These are phyloP conservation scores for Naganishia sp. DNA, from an alignment of 1,284 basidiomycete genomes.

Conservation along the genomic window DNA sequence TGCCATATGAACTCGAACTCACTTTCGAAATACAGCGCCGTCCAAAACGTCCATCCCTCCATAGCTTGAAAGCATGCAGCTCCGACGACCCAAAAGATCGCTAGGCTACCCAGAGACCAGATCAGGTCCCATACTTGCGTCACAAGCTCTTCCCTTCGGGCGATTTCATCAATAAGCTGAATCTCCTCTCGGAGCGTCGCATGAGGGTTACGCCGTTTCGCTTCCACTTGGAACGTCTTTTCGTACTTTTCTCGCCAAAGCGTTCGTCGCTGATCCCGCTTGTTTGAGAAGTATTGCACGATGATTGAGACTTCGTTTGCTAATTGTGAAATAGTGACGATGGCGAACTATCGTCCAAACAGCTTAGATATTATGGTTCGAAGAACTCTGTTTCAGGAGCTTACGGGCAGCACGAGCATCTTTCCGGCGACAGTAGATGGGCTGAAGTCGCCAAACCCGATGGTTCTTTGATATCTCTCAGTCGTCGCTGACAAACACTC, in stretches of 20 bases:
- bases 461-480: conserved; percentile 36
- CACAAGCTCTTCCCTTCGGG: conserved; percentile 47
- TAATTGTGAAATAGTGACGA: conserved; percentile 53
- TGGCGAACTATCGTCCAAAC: conserved; percentile 40
- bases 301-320: conserved; percentile 55
- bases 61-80: conserved; percentile 48
- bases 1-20: background rate
- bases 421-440: conserved; percentile 45
- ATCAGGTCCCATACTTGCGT: conserved; percentile 49
- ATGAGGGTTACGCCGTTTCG: conserved; percentile 39
- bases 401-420: conserved; percentile 50
- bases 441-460: conserved; percentile 52
- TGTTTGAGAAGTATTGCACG: conserved; percentile 46
- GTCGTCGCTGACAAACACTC: background rate
- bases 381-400: background rate
- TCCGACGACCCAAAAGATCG: conserved; percentile 52
- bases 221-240: conserved; percentile 43
- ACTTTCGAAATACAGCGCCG: conserved; percentile 29
- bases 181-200: conserved; percentile 51
- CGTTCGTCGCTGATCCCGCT: conserved; percentile 43
- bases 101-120: conserved; percentile 47
- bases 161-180: conserved; percentile 49
- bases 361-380: background rate
- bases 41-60: conserved; percentile 52
- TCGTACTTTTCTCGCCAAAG: conserved; percentile 49